phyloP scores from a whole-genome alignment of 768 basidiomycete species.

The Boletus pseudo-olivaceus region DNA sequence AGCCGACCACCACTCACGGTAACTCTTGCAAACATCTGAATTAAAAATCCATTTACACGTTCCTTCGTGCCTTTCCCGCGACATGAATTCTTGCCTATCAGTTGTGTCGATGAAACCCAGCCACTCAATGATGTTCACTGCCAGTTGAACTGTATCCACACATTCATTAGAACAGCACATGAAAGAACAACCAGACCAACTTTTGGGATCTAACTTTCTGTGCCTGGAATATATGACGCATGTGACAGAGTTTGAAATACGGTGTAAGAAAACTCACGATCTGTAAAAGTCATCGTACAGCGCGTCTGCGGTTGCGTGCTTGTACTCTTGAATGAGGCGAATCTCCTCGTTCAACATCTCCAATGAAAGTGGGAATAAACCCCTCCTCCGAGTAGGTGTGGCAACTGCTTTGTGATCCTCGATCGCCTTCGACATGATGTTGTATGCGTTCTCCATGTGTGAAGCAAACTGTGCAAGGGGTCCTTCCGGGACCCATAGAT shows the following conservation, averaged over 20 bases:
- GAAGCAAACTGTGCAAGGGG: conserved; percentile 17
- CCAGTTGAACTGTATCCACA: conserved; percentile 20
- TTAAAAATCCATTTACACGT: conserved; percentile 27
- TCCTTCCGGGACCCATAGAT: conserved; percentile 17
- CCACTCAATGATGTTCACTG: conserved; percentile 21
- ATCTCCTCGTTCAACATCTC: conserved; percentile 25
- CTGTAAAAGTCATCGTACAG: conserved; percentile 22
- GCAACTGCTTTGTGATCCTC: conserved; percentile 16
- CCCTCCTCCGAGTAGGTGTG: conserved; percentile 12
- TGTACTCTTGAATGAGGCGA: conserved; percentile 19
- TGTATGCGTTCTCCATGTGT: conserved; percentile 18
- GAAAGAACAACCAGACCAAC: conserved; percentile 4
- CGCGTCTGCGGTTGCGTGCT: conserved; percentile 9
- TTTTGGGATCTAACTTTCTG: conserved; percentile 21
- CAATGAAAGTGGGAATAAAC: conserved; percentile 20
- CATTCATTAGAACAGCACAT: conserved; percentile 1
- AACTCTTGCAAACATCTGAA: conserved; percentile 14
- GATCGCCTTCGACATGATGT: conserved; percentile 21
- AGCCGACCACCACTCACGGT: conserved; percentile 18
- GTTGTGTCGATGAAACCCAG: conserved; percentile 23
- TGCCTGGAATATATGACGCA: conserved; percentile 8
- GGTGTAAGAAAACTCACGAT: conserved; percentile 7
- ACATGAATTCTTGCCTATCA: conserved; percentile 25
- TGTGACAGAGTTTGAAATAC: not conserved
- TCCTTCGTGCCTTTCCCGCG: conserved; percentile 20